Evolutionary conservation across 306 rosid species (phyloP).

Genomic region (Purshia tridentata): DNA sequence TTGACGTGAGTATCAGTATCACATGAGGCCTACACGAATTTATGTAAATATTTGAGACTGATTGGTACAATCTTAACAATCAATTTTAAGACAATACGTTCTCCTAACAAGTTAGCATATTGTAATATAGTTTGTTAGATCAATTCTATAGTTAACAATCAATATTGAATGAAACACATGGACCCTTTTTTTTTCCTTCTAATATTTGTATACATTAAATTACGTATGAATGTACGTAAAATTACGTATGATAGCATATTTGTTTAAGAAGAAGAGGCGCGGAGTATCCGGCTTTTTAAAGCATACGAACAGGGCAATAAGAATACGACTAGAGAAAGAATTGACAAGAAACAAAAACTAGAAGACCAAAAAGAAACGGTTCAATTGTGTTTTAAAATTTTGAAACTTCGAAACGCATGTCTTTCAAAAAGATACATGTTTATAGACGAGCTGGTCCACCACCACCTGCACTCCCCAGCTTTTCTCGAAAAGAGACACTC

Average conservation of each 20-base stretch:
- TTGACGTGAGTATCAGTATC: background rate
- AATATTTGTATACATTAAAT: too few species aligned
- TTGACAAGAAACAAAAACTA: background rate
- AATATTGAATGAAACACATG: too few species aligned
- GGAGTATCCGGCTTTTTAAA: background rate
- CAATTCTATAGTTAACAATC: too few species aligned
- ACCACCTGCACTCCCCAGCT: background rate
- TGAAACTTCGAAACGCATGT: conserved; percentile 2
- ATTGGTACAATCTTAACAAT: background rate
- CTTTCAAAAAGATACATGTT: conserved; percentile 1
- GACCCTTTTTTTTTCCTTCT: too few species aligned
- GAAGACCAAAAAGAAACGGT: background rate
- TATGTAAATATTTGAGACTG: background rate
- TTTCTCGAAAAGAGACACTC: background rate
- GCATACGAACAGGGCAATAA: background rate
- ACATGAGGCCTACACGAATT: background rate
- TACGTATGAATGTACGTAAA: too few species aligned
- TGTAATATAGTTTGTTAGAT: background rate
- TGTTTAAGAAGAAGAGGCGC: background rate
- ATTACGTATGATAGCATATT: too few species aligned
- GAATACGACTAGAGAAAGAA: background rate
- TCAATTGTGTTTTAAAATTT: background rate
- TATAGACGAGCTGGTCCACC: background rate
- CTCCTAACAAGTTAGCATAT: background rate
- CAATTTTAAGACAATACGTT: background rate